phyloP scores from a whole-genome alignment of 371 early-diverging fungal genomes.

The Vairimorpha ceranae region DNA sequence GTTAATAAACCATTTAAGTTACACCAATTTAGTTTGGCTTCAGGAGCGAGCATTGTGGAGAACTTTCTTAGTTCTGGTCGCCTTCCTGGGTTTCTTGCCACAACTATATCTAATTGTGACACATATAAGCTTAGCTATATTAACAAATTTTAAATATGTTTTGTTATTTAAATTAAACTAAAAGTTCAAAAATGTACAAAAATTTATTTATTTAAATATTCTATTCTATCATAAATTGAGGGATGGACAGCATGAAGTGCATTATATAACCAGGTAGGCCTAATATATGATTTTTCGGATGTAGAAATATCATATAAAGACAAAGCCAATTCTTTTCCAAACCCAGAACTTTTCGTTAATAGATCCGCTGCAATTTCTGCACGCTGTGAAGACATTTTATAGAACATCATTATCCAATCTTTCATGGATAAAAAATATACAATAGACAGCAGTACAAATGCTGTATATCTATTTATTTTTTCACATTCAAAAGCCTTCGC shows the following conservation, averaged over 20 bases:
- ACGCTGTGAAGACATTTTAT: constrained; percentile 59
- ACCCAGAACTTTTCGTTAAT: constrained; percentile 57
- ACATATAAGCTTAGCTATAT: no score
- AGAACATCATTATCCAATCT: constrained; percentile 53
- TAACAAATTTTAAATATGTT: no score
- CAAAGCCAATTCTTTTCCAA: constrained; percentile 44
- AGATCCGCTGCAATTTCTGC: constrained; percentile 63
- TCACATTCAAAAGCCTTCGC: constrained; percentile 39
- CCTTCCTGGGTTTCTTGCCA: no score
- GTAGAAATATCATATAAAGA: constrained; percentile 58
- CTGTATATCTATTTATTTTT: constrained; percentile 38
- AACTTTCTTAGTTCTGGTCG: no score
- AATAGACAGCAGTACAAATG: constrained; percentile 54
- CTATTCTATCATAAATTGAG: constrained; percentile 54
- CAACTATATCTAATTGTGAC: no score
- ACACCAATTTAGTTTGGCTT: no score
- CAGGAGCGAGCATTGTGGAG: no score
- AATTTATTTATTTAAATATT: constrained; percentile 55
- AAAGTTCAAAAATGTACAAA: background rate
- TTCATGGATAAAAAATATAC: constrained; percentile 51
- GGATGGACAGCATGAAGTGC: constrained; percentile 60
- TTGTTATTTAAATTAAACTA: no score
- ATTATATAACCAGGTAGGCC: constrained; percentile 58
- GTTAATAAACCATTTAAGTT: no score
- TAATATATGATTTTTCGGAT: constrained; percentile 35